Percentiles rank a stretch among this genome's conserved stretches.
phyloP scores from a whole-genome alignment of 140 eudicot species.

The Oenanthe javanica region DNA sequence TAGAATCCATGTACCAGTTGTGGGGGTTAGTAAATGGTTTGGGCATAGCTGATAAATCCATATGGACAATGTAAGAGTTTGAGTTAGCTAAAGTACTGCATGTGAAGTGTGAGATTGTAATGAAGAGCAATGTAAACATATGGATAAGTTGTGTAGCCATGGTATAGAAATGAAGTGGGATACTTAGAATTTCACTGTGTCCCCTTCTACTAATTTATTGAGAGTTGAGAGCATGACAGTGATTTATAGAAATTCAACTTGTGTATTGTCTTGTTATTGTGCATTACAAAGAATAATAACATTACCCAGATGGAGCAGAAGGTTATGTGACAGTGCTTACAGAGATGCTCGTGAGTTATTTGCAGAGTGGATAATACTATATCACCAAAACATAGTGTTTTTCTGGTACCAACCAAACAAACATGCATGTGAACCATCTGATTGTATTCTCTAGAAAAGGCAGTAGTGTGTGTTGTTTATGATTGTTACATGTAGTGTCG shows the following conservation, averaged over 20 bases:
- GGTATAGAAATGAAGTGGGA: not conserved
- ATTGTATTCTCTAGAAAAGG: not conserved
- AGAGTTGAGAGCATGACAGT: not conserved
- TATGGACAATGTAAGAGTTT: conserved; percentile 6
- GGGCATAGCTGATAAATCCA: conserved; percentile 6
- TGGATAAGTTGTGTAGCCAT: not conserved
- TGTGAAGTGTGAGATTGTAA: not conserved
- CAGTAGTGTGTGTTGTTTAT: not conserved
- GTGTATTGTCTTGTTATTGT: not conserved
- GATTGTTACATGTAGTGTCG: not conserved
- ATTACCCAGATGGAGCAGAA: not conserved
- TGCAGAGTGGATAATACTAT: not conserved
- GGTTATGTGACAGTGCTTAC: not conserved
- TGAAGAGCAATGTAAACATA: not conserved
- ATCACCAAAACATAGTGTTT: not conserved
- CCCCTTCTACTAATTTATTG: not conserved
- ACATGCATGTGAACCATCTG: conserved; percentile 1
- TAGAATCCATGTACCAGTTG: conserved; percentile 4
- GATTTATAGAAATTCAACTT: not conserved
- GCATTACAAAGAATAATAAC: not conserved
- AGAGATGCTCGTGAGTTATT: not conserved
- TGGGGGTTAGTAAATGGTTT: not conserved
- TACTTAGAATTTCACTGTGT: not conserved
- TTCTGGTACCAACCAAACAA: not conserved
- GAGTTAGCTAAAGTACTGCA: not conserved